Percentiles rank a stretch among this genome's conserved stretches.
Evolutionary conservation across 2,329 filamentous ascomycete genomes (phyloP).

Genomic region (Trichophyton benhamiae): DNA sequence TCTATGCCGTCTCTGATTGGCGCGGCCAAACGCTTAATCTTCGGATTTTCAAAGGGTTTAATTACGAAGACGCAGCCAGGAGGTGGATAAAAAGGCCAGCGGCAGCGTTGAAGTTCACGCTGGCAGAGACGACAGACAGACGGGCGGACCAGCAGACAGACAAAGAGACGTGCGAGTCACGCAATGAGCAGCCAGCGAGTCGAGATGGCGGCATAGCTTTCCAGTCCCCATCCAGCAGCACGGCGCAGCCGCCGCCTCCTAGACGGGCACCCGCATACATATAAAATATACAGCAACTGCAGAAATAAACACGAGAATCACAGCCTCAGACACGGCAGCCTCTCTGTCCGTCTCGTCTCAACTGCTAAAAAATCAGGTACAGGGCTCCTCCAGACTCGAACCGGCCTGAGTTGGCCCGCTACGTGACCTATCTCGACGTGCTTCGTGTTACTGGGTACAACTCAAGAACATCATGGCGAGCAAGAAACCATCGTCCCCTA

Average conservation of each 20-base stretch:
- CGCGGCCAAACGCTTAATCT: neutral
- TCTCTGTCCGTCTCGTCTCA: no score
- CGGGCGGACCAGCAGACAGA: no score
- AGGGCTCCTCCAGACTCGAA: no score
- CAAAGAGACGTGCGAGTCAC: neutral
- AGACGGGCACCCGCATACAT: no score
- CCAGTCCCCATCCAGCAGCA: neutral
- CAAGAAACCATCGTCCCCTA: constrained; percentile 7
- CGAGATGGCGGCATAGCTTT: constrained; percentile 1
- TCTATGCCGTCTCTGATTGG: neutral
- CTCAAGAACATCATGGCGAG: constrained; percentile 8
- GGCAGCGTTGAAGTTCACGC: no score
- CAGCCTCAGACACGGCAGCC: no score
- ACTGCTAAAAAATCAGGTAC: no score
- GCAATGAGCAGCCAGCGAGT: neutral
- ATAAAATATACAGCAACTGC: neutral
- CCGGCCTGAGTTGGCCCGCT: neutral
- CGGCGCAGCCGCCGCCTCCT: neutral
- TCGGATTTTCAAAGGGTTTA: neutral
- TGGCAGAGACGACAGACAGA: no score
- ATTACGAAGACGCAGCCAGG: neutral
- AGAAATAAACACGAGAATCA: neutral
- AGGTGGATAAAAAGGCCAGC: neutral
- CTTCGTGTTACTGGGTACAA: neutral
- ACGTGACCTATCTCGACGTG: neutral